Evolutionary conservation across 768 basidiomycete genomes (phyloP), one percentile per base, ranked within the genome.

Genomic region (Dacryopinax spathularia): DNA sequence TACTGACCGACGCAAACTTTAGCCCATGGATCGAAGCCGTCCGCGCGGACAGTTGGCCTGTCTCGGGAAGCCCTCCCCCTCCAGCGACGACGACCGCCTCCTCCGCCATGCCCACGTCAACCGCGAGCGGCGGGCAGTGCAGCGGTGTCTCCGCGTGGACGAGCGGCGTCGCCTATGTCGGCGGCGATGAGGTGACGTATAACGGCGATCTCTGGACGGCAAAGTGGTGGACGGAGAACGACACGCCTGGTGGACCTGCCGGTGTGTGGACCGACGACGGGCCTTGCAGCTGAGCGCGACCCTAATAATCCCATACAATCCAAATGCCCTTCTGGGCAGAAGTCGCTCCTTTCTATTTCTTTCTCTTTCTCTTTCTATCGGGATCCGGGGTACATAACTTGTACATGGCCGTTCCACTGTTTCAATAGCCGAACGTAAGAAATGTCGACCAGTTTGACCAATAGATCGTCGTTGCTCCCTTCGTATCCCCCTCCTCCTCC

Each of bases 151-250:
- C 62, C 1, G 62, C 62, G 10, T 63, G 62, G 62, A 34, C 34
- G 12, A 63, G 62, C 31, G 43, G 39, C 2, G 34, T 59, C 22
- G 62, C 62, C 3, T 63, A 63, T 27, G 44, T 44, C 44, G 62
- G 62, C 22, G 62, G 62, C 5, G 29, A 63, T n/a, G 6, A 48
- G 37, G 39, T 48, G 18, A 63, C 62, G 16, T 63, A 63, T 34
- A 44, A 44, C 33, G 62, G 62, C 27, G 39, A 59, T 20, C 62
- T 63, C 2, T 63, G 62, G 62, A 31, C 27, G 31, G 62, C 62
- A 2, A 60, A 60, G 25, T 63, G 43, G 37, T 63, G 62, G 62
- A 56, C 62, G 10, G 43, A 63, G 41, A 44, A 39, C 16, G 62
- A 63, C 29, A 18, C 34, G 34, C 44, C 56, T 13, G 62, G 62